These are phyloP conservation scores for Phytophthora vignae DNA, from an alignment of 352 stramenopile genomes.

Conservation along the genomic window DNA sequence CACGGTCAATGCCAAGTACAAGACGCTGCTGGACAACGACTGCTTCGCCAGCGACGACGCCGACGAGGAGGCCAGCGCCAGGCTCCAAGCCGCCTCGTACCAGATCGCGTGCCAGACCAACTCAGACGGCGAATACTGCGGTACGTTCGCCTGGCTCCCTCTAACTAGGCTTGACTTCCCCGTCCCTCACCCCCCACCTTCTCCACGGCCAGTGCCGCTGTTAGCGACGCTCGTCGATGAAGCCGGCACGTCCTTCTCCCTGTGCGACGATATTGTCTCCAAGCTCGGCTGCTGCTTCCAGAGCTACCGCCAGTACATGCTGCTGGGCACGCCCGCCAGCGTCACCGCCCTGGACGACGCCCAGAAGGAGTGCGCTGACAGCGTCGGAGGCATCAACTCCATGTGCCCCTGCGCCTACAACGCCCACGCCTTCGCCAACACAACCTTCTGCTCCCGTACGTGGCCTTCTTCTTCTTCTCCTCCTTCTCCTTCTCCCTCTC, in stretches of 20 bases:
- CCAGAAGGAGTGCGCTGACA: constrained; percentile 56
- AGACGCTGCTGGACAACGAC: constrained; percentile 65
- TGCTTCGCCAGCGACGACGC: constrained; percentile 66
- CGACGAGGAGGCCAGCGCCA: constrained; percentile 64
- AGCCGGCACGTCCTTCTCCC: constrained; percentile 59
- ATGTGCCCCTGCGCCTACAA: constrained; percentile 72
- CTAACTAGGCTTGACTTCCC: too few species aligned
- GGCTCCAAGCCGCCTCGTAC: constrained; percentile 68
- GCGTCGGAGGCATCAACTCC: constrained; percentile 45
- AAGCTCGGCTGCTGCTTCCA: constrained; percentile 84
- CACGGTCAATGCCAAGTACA: constrained; percentile 69
- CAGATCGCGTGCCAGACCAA: constrained; percentile 77
- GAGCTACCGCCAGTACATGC: constrained; percentile 83
- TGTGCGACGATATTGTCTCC: constrained; percentile 78
- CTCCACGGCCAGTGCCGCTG: constrained; percentile 54
- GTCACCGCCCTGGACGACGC: constrained; percentile 58
- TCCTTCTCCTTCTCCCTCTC: neutral
- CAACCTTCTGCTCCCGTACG: constrained; percentile 66
- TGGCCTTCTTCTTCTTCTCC: neutral
- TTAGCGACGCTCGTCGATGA: constrained; percentile 57
- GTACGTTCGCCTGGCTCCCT: constrained; percentile 34
- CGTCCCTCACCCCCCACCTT: neutral
- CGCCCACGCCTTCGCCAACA: constrained; percentile 59
- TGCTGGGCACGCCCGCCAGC: constrained; percentile 59
- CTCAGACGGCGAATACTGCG: constrained; percentile 69